Percentiles rank a stretch among this genome's conserved stretches.
phyloP scores from a whole-genome alignment of 2,329 filamentous ascomycete genomes.

The Ustilaginoidea virens region DNA sequence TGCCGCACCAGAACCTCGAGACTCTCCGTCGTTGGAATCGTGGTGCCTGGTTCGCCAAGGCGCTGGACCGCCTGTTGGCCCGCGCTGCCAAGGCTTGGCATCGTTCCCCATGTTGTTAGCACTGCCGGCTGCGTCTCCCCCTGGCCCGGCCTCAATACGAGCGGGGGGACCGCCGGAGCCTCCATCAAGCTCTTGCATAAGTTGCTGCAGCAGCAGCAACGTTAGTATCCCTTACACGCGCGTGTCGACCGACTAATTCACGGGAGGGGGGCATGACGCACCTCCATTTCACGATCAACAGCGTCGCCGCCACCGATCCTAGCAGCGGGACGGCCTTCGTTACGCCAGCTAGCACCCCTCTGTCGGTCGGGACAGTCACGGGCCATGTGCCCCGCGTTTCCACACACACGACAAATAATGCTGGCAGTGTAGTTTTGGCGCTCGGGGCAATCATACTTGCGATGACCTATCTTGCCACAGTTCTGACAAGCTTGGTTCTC shows the following conservation, averaged over 20 bases:
- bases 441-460: slow-evolving; percentile 97
- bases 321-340: slow-evolving; percentile 47
- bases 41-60: slow-evolving; percentile 54
- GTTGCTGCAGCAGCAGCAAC: slow-evolving; percentile 49
- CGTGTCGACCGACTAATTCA: neutral
- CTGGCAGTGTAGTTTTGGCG: slow-evolving; percentile 98
- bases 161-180: slow-evolving; percentile 52
- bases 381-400: slow-evolving; percentile 96
- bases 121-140: slow-evolving; percentile 15
- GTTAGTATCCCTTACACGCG: slow-evolving; percentile 22
- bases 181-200: slow-evolving; percentile 93
- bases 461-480: slow-evolving; percentile 95
- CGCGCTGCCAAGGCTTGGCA: slow-evolving; percentile 77
- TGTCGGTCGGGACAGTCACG: slow-evolving; percentile 93
- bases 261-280: slow-evolving; percentile 26
- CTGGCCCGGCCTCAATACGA: slow-evolving; percentile 76
- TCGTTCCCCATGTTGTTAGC: slow-evolving; percentile 38
- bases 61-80: slow-evolving; percentile 67
- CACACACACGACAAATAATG: slow-evolving; percentile 96
- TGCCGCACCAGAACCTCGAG: slow-evolving; percentile 29
- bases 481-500: slow-evolving; percentile 99
- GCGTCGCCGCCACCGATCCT: slow-evolving; percentile 65
- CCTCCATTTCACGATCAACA: slow-evolving; percentile 89
- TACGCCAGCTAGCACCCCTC: slow-evolving; percentile 83
- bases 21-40: slow-evolving; percentile 31